Evolutionary conservation across 352 stramenopile species (phyloP).

Genomic region (Peronospora destructor): DNA sequence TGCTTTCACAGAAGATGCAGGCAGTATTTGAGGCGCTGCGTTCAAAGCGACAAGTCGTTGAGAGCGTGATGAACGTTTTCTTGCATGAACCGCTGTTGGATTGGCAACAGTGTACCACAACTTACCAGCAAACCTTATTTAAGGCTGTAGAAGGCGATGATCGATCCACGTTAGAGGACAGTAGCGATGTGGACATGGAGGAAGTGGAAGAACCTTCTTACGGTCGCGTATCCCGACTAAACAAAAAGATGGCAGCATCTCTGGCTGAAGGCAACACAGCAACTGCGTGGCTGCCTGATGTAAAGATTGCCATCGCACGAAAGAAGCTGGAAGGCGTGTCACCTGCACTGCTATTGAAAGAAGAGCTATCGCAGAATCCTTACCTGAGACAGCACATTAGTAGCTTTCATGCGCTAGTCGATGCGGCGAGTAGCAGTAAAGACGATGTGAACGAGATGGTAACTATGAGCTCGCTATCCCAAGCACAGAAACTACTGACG

Average conservation of each 20-base stretch:
- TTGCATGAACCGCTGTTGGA: conserved; percentile 88
- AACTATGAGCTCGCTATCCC: conserved; percentile 49
- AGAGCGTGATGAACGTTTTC: conserved; percentile 89
- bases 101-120: conserved; percentile 76
- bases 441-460: conserved; percentile 11
- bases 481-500: conserved; percentile 77
- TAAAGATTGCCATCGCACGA: conserved; percentile 70
- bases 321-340: conserved; percentile 72
- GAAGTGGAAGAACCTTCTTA: conserved; percentile 8
- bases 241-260: conserved; percentile 10
- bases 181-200: conserved; percentile 33
- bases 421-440: conserved; percentile 24
- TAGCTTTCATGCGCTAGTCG: conserved; percentile 53
- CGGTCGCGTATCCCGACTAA: conserved; percentile 7
- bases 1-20: conserved; percentile 80
- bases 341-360: conserved; percentile 58
- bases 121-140: conserved; percentile 55
- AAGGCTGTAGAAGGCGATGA: conserved; percentile 10
- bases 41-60: conserved; percentile 71
- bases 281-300: conserved; percentile 55
- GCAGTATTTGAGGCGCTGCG: conserved; percentile 77
- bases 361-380: conserved; percentile 64
- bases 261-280: conserved; percentile 2
- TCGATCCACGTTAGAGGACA: conserved; percentile 22
- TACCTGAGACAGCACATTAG: conserved; percentile 49